Evolutionary conservation across 768 basidiomycete genomes (phyloP).

Genomic region (Leccinum olivaceopallidum): DNA sequence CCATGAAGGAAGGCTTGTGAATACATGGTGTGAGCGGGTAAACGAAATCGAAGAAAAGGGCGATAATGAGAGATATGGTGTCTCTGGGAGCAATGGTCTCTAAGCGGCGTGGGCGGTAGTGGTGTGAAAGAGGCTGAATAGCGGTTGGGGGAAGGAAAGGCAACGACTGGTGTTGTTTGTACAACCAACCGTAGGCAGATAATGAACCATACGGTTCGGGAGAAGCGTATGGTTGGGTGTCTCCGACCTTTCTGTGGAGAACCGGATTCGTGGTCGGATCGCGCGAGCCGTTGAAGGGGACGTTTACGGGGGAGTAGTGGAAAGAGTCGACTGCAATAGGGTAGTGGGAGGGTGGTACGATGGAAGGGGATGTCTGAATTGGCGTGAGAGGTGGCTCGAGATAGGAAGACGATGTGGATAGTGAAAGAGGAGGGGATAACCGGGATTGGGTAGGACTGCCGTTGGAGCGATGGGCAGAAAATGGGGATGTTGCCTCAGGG

Average conservation of each 20-base stretch:
- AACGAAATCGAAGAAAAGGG: constrained; percentile 92
- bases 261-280: constrained; percentile 36
- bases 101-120: constrained; percentile 72
- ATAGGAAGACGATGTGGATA: no score
- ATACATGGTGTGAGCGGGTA: constrained; percentile 90
- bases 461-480: constrained; percentile 33
- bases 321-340: constrained; percentile 26
- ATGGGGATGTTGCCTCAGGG: constrained; percentile 46
- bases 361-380: no score
- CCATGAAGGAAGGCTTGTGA: constrained; percentile 90
- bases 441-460: no score
- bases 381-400: no score
- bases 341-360: no score
- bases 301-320: constrained; percentile 47
- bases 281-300: constrained; percentile 40
- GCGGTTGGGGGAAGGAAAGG: constrained; percentile 44
- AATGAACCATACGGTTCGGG: constrained; percentile 62
- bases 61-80: constrained; percentile 78
- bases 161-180: constrained; percentile 58
- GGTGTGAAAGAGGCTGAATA: constrained; percentile 64
- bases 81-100: constrained; percentile 83
- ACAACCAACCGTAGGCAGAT: constrained; percentile 70
- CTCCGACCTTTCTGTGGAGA: constrained; percentile 44
- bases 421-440: no score
- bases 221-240: constrained; percentile 40